Conservation (phyloP, 1,139 yeast species). For the Suhomyces yuchorum region DNA sequence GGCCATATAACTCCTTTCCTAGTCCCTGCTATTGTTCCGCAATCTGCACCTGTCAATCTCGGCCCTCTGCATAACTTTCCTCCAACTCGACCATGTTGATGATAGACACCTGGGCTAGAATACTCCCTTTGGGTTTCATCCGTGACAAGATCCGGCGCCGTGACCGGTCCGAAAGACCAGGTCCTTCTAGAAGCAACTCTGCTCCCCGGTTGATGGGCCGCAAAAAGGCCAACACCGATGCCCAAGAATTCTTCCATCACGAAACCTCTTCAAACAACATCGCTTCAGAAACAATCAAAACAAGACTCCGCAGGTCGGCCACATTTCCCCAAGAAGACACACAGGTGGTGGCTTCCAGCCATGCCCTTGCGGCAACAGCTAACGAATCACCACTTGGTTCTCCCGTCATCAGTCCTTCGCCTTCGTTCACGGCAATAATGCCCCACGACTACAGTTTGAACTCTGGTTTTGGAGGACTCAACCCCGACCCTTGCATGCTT, state of each 20-base stretch:
- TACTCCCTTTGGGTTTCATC: constrained; percentile 11
- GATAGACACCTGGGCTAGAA: constrained; percentile 8
- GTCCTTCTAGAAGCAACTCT: not conserved
- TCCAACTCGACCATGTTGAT: constrained; percentile 1
- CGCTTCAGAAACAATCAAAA: not conserved
- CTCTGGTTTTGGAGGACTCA: not conserved
- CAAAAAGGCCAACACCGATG: constrained; percentile 2
- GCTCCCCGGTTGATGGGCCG: constrained; percentile 1
- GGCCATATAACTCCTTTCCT: too few species aligned
- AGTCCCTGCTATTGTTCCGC: too few species aligned
- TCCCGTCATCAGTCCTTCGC: not conserved
- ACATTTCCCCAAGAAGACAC: constrained; percentile 4
- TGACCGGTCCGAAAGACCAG: not conserved
- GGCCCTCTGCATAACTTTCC: not conserved
- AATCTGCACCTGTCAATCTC: not conserved
- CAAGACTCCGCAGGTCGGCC: constrained; percentile 4
- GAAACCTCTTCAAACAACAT: not conserved
- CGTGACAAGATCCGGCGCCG: constrained; percentile 8
- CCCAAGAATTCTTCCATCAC: not conserved
- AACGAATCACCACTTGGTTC: constrained; percentile 2
- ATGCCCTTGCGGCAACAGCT: constrained; percentile 13
- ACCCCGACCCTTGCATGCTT: not conserved
- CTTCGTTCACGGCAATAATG: not conserved
- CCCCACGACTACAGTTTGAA: not conserved
- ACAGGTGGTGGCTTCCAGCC: constrained; percentile 14